Conservation (phyloP, 179 eudicot species). For the Pouteria campechiana region DNA sequence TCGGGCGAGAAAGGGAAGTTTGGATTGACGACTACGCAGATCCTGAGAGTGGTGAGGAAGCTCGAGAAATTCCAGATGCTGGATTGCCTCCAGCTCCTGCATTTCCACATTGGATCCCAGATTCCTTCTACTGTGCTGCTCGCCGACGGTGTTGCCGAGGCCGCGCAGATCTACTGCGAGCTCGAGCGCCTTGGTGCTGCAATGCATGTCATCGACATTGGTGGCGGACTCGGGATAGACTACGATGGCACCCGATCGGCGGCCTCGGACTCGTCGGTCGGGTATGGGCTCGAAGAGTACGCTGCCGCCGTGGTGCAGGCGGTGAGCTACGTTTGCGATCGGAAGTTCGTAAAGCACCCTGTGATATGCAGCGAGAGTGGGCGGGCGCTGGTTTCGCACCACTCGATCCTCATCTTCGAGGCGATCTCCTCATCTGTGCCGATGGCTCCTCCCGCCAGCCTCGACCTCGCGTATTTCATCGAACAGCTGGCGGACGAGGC, state of each 20-base stretch:
- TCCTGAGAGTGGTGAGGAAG: slow-evolving; percentile 63
- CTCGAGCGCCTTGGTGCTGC: slow-evolving; percentile 67
- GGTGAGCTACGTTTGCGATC: slow-evolving; percentile 43
- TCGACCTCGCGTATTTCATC: slow-evolving; percentile 21
- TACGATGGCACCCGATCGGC: slow-evolving; percentile 77
- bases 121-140: slow-evolving; percentile 62
- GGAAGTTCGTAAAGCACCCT: slow-evolving; percentile 50
- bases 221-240: slow-evolving; percentile 93
- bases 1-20: slow-evolving; percentile 97
- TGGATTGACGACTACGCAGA: slow-evolving; percentile 62
- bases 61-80: slow-evolving; percentile 53
- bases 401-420: slow-evolving; percentile 71
- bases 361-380: slow-evolving; percentile 82
- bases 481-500: slow-evolving; percentile 56
- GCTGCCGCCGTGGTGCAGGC: slow-evolving; percentile 68
- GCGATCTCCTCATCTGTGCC: slow-evolving; percentile 39
- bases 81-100: slow-evolving; percentile 77
- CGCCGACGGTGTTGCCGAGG: slow-evolving; percentile 77
- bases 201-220: slow-evolving; percentile 76
- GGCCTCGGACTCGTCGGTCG: slow-evolving; percentile 70
- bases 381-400: slow-evolving; percentile 85
- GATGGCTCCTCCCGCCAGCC: slow-evolving; percentile 15
- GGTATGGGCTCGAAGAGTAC: slow-evolving; percentile 63
- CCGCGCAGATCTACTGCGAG: slow-evolving; percentile 74
- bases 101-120: slow-evolving; percentile 97